Evolutionary conservation across 169 alveolate species (phyloP).

Genomic region (Cryptosporidium tyzzeri): DNA sequence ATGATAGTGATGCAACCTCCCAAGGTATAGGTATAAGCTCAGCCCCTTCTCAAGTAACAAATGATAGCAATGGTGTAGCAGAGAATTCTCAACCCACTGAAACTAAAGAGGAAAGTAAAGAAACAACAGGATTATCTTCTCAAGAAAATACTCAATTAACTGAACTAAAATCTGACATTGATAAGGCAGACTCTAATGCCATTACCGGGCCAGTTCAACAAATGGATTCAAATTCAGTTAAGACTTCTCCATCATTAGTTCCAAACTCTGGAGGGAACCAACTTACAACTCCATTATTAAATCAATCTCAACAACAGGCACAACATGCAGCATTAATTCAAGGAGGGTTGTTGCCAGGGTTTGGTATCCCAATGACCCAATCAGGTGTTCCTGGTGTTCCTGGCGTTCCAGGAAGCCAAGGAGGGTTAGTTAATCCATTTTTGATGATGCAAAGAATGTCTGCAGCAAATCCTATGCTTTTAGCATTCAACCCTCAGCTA

Average conservation of each 20-base stretch:
- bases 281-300: conserved; percentile 1
- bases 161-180: neutral
- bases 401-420: conserved; percentile 10
- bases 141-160: neutral
- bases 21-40: neutral
- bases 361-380: conserved; percentile 32
- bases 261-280: neutral
- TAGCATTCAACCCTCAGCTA: conserved; percentile 64
- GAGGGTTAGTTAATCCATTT: conserved; percentile 49
- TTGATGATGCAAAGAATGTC: conserved; percentile 58
- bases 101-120: neutral
- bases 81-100: neutral
- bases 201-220: neutral
- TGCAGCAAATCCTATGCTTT: conserved; percentile 22
- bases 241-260: conserved; percentile 1
- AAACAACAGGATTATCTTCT: neutral
- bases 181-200: neutral
- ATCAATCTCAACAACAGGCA: neutral
- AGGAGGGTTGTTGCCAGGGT: neutral
- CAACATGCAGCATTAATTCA: neutral
- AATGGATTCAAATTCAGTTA: neutral
- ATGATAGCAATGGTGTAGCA: neutral
- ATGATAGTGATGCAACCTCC: neutral
- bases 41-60: neutral
- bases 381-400: neutral